phyloP scores from a whole-genome alignment of 2,329 filamentous ascomycete genomes.

The Trichophyton simii region DNA sequence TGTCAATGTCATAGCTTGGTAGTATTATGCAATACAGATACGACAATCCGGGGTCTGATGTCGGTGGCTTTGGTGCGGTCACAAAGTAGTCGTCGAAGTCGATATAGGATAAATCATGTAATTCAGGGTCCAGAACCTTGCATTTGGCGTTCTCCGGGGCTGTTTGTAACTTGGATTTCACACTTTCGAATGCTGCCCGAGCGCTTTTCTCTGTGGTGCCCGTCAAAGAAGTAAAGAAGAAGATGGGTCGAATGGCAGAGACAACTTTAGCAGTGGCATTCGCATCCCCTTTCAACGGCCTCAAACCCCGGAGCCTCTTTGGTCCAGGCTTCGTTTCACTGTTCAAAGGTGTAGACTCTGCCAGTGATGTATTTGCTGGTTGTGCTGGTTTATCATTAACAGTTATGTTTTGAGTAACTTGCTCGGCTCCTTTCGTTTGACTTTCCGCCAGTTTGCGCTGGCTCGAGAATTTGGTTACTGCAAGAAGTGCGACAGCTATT shows the following conservation, averaged over 20 bases:
- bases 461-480: background rate
- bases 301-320: slow-evolving; percentile 12
- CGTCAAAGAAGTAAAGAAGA: slow-evolving; percentile 86
- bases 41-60: slow-evolving; percentile 38
- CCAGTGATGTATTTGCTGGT: background rate
- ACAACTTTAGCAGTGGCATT: background rate
- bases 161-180: slow-evolving; percentile 35
- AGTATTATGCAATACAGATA: slow-evolving; percentile 75
- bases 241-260: slow-evolving; percentile 46
- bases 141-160: slow-evolving; percentile 14
- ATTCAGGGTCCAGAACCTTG: slow-evolving; percentile 44
- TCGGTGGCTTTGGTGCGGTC: slow-evolving; percentile 50
- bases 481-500: slow-evolving; percentile 1
- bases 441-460: background rate
- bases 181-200: slow-evolving; percentile 45
- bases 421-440: background rate
- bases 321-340: slow-evolving; percentile 6
- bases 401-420: background rate
- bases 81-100: slow-evolving; percentile 93
- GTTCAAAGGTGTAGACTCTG: background rate
- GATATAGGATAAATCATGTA: slow-evolving; percentile 69
- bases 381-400: background rate
- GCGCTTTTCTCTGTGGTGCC: slow-evolving; percentile 68
- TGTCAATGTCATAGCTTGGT: slow-evolving; percentile 92
- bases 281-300: slow-evolving; percentile 6